Evolutionary conservation across 179 eudicot genomes (phyloP).

Genomic region (Patellifolia procumbens): DNA sequence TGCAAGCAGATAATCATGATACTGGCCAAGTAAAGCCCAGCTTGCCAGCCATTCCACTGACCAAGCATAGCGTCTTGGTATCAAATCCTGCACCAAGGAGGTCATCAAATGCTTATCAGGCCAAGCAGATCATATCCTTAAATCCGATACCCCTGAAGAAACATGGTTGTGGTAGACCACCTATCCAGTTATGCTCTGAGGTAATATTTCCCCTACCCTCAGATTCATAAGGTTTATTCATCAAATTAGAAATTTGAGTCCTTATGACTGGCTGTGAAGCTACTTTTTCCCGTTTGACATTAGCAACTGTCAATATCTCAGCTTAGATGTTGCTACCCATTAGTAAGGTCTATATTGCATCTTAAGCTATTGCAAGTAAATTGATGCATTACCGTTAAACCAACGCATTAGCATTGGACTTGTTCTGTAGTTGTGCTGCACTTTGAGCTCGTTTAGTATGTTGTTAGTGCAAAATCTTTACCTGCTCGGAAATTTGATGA

Average conservation of each 20-base stretch:
- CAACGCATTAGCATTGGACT: neutral
- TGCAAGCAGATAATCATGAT: constrained; percentile 54
- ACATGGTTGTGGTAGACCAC: constrained; percentile 87
- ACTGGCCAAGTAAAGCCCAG: constrained; percentile 57
- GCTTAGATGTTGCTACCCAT: neutral
- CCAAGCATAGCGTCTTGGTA: constrained; percentile 50
- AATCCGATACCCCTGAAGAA: constrained; percentile 93
- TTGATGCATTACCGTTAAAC: neutral
- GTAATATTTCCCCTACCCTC: constrained; percentile 31
- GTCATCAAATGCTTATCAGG: constrained; percentile 56
- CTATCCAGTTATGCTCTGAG: constrained; percentile 88
- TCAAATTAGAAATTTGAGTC: neutral
- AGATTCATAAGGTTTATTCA: neutral
- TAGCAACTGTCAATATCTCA: neutral
- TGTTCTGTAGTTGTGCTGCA: neutral
- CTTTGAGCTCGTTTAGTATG: neutral
- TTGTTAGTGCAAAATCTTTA: neutral
- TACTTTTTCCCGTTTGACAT: neutral
- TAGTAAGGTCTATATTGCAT: constrained; percentile 1
- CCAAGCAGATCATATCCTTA: constrained; percentile 82
- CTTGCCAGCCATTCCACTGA: constrained; percentile 46
- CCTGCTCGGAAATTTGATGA: neutral
- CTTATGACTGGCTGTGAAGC: neutral
- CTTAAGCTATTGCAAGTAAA: neutral
- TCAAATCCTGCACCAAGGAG: constrained; percentile 59